Evolutionary conservation across 768 basidiomycete genomes (phyloP), one percentile per base, ranked within the genome.

Genomic region (Cantharellus anzutake): DNA sequence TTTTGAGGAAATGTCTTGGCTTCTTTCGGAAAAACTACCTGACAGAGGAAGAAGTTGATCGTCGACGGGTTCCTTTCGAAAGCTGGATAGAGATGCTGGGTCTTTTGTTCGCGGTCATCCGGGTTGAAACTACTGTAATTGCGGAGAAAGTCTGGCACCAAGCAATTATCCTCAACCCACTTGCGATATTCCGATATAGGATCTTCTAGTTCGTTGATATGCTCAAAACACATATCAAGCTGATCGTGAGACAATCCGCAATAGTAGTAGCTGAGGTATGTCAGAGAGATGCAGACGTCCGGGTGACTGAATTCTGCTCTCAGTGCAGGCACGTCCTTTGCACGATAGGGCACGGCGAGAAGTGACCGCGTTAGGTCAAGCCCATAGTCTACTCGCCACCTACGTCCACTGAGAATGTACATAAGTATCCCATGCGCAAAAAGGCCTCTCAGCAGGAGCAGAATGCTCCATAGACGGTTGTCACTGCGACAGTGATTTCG

Each of bases 301-400:
- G 57, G 57, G 35, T 58, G 57, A 11, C 57, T 35, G 35, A 58
- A 58, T 1, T 58, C 57, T 7, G 57, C 57, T 14, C 57, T 29
- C 11, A 50, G 41, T 7, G 20, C n/a, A 16, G 57, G 57, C n/a
- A 58, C 39, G 67, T 4, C 76, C 74, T 34, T 70, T 70, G 4
- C 56, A 35, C 62, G 77, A 59, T 76, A 79, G 0, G 78, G 78
- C 0, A 79, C 76, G 0, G 78, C 76, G 0, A 79, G 70, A 62
- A 74, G 66, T 0, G 76, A 72, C 2, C 78, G 71, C 3, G 51
- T 61, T 2, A 64, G 64, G 53, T 75, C 73, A 3, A 77, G 71
- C 2, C 78, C 78, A 61, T 76, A 80, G 51, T 79, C 74, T 0
- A 79, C 78, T 40, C 77, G 65, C 76, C 76, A 79, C 5, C 76